Conservation (phyloP, 2,329 filamentous ascomycete species). For the Elsinoe australis region DNA sequence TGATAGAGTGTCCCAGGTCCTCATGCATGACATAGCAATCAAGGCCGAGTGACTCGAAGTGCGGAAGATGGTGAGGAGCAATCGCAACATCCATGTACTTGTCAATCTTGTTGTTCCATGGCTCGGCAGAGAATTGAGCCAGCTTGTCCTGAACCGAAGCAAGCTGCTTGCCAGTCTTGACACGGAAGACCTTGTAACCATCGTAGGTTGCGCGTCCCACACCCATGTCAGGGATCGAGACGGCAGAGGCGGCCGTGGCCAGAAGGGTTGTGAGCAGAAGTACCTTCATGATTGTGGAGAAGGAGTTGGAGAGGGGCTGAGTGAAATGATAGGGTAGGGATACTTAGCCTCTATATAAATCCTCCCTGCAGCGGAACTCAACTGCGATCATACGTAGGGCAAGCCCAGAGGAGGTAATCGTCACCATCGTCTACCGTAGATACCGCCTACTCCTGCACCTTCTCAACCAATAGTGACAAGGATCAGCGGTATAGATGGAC, state of each 20-base stretch:
- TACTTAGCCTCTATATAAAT: not conserved
- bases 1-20: constrained; percentile 39
- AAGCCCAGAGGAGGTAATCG: not conserved
- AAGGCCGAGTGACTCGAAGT: constrained; percentile 31
- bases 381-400: no score
- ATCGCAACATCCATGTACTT: constrained; percentile 22
- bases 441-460: not conserved
- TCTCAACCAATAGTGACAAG: not conserved
- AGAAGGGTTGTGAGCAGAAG: not conserved
- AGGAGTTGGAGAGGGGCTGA: not conserved
- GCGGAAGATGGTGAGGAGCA: constrained; percentile 15
- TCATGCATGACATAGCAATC: constrained; percentile 35
- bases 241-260: constrained; percentile 8
- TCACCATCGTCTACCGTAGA: not conserved
- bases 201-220: constrained; percentile 4
- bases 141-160: constrained; percentile 13
- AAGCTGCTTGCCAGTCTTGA: constrained; percentile 13
- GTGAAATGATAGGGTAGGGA: not conserved
- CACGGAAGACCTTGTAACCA: constrained; percentile 12
- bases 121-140: constrained; percentile 20
- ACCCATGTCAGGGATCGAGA: constrained; percentile 12
- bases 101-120: constrained; percentile 20
- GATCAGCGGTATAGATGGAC: constrained; percentile 15
- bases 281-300: not conserved
- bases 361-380: no score